Evolutionary conservation across 2,329 filamentous ascomycete genomes (phyloP), one percentile per base, ranked within the genome.

Genomic region (Raffaelea arxii): DNA sequence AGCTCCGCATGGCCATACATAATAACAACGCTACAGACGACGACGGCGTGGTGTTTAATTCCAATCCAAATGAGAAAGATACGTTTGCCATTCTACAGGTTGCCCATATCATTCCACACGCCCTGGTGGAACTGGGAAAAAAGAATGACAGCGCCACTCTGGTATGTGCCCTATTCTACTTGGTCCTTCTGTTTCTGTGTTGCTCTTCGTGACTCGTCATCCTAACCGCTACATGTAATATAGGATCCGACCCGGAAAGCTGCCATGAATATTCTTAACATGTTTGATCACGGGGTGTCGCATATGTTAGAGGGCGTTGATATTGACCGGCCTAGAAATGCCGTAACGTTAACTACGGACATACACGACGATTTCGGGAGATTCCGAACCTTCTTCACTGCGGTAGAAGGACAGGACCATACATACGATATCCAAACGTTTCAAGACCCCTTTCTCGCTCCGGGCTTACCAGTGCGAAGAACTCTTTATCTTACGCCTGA

Each of bases 301-400:
- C 37, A 46, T 27, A 21, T 46, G 4, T 35, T 41, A 18, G 44
- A 41, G 24, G 44, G 44, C 12, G 6, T 18, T 1, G 30, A 41
- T n/a, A 41, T 46, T n/a, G 44, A 46, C 22, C 37, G 44, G 7
- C 37, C 44, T 18, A 46, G 32, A 16, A 46, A 46, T 18, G 37
- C 44, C 16, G 35, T 46, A 2, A 46, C 44, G 2, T 38, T 46
- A 4, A 24, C 37, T 3, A n/a, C 21, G 6, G 21, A 25, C 12
- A 22, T 14, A 5, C 42, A 44, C 23, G 25, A 5, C 11, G 24
- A 19, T 3, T 46, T 42, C 38, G 44, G 38, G 3, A 12, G 16
- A 5, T 42, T 42, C 30, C 22, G 23, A 6, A 42, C 30, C 1
- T 35, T 25, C 23, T 46, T 46, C 25, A 36, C 39, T 12, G 9